Evolutionary conservation across 495 filamentous ascomycete species (phyloP), one percentile per base, ranked within the genome.

Genomic region (Tuber umbilicatum): DNA sequence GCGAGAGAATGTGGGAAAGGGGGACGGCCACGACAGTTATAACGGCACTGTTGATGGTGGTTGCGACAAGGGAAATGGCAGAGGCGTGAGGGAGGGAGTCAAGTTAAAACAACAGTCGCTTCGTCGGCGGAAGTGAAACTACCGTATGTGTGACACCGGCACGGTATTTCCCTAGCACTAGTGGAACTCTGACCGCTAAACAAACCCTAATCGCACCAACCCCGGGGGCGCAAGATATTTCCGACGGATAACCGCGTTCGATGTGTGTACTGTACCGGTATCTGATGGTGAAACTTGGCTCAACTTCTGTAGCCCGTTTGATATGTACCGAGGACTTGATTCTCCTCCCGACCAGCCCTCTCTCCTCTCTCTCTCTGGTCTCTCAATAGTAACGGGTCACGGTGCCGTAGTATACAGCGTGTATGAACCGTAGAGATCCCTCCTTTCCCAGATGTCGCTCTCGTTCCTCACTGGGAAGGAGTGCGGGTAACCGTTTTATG

Each of bases 401-500:
- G 4, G 14, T 35, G 14, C 55, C 14, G 55, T 64, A 64, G 19
- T 35, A 27, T 64, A 64, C 55, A 64, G 27, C 31, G 2, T 64
- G 55, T 60, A 35, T 0, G 27, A 35, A 31, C 12, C 7, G 55
- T 35, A 64, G 31, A 35, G 27, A 35, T 35, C 19, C 55, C 14
- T 64, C 55, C 55, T 64, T 35, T 35, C 55, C 27, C 12, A 19
- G 31, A 64, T 64, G 55, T 35, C 14, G 7, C 5, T 35, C 27
- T 10, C 35, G 27, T 64, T 64, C 55, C 55, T 64, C 55, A 19
- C 55, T 64, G 27, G 27, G 55, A 17, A 35, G 14, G 1, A 19
- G 55, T 35, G 55, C 55, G 55, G 55, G 55, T 64, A 64, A 64
- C 55, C 27, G 55, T 64, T 64, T 31, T 64, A 64, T 35, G 55